Conservation (phyloP, 78 protist species). For the Monosiga brevicollis region DNA sequence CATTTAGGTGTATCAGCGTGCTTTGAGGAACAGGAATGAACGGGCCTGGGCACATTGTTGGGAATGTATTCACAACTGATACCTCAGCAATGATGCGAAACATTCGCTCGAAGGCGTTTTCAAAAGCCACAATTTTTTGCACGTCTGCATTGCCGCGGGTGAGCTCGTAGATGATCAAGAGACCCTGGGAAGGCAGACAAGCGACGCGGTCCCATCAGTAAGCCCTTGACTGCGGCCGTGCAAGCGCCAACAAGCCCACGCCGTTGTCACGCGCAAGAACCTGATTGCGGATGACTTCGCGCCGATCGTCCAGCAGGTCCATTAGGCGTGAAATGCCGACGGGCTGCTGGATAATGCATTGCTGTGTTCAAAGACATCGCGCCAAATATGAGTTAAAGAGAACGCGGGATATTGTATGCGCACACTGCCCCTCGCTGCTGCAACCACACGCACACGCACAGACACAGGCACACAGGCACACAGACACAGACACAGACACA, state of each 20-base stretch:
- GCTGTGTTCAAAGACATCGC: not conserved
- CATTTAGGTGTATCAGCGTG: no score
- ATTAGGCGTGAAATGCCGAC: constrained; percentile 15
- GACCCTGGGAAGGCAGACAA: not conserved
- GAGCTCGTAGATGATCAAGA: constrained; percentile 26
- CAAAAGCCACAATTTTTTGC: constrained; percentile 38
- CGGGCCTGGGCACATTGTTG: no score
- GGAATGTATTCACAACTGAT: no score
- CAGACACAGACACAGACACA: not conserved
- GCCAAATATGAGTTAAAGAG: not conserved
- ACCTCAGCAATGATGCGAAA: constrained; percentile 4
- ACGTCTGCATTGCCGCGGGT: constrained; percentile 11
- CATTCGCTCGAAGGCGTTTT: constrained; percentile 37
- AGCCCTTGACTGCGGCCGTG: not conserved
- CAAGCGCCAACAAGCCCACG: not conserved
- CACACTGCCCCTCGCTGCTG: not conserved
- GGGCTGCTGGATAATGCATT: not conserved
- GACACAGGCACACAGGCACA: not conserved
- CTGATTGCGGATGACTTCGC: constrained; percentile 37
- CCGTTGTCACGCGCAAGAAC: not conserved
- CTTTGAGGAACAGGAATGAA: no score
- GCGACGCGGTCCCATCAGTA: not conserved
- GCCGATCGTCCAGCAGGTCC: constrained; percentile 21
- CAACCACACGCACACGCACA: not conserved
- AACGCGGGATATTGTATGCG: not conserved